Percentiles rank a stretch among this genome's conserved stretches.
These are phyloP conservation scores for Eucalyptus rudis DNA, from an alignment of 345 rosid species.

Conservation along the genomic window DNA sequence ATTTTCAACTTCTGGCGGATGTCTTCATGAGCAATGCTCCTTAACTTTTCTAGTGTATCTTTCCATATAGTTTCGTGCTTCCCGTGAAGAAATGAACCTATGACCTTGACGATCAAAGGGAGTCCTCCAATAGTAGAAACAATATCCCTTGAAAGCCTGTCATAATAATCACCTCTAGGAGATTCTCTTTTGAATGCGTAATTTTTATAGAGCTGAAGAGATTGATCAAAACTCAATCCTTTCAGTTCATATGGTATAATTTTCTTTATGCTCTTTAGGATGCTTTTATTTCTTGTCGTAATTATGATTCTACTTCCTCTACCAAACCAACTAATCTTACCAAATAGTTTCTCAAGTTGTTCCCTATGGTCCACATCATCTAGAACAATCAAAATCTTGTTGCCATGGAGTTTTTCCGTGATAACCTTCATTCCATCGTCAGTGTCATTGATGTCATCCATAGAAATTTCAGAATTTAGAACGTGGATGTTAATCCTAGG, in stretches of 20 bases:
- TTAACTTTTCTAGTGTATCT: background rate
- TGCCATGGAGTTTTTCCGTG: accelerated
- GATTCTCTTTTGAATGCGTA: background rate
- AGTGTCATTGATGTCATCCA: accelerated
- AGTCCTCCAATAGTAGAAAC: background rate
- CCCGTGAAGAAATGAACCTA: background rate
- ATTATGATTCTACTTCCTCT: accelerated
- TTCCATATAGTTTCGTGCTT: background rate
- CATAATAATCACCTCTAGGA: accelerated
- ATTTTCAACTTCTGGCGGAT: accelerated
- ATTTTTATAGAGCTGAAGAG: background rate
- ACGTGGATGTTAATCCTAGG: accelerated
- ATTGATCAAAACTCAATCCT: background rate
- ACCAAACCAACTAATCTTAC: too few species aligned
- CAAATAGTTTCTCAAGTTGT: too few species aligned
- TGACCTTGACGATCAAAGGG: background rate
- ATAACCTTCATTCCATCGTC: accelerated
- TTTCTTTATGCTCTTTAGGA: accelerated
- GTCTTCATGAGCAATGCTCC: background rate
- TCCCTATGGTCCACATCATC: too few species aligned
- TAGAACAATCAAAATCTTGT: accelerated
- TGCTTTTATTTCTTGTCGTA: too few species aligned
- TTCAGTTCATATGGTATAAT: background rate
- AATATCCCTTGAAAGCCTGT: background rate
- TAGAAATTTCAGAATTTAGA: too few species aligned